These are phyloP conservation scores for Telfairia occidentalis DNA, from an alignment of 331 rosid species.

Conservation along the genomic window DNA sequence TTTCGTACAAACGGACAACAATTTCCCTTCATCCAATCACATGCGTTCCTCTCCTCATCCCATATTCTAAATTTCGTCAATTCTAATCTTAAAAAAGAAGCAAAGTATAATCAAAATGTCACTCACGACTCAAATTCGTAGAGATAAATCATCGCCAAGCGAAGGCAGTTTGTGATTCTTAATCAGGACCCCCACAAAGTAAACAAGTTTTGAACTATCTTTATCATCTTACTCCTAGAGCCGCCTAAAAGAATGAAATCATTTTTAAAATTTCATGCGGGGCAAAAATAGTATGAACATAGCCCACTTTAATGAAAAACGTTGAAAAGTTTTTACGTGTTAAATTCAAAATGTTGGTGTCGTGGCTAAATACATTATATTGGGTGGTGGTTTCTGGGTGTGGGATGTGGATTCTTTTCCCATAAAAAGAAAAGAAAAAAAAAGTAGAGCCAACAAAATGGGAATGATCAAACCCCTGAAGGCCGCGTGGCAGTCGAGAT, in stretches of 20 bases:
- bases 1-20: not conserved
- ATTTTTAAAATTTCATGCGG: not conserved
- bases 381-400: not conserved
- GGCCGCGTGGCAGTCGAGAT: not conserved
- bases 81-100: not conserved
- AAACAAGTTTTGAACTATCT: not conserved
- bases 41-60: not conserved
- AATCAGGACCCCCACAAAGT: not conserved
- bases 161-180: no score
- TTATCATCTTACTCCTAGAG: not conserved
- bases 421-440: no score
- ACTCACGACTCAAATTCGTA: not conserved
- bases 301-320: no score
- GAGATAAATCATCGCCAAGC: no score
- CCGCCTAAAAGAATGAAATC: not conserved
- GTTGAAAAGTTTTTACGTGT: no score
- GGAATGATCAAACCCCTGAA: not conserved
- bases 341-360: no score
- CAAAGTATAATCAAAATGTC: not conserved
- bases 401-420: not conserved
- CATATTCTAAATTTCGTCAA: not conserved
- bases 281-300: no score
- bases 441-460: not conserved
- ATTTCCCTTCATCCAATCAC: not conserved
- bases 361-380: not conserved